These are phyloP conservation scores for Kodamaea arcana DNA, from an alignment of 1,139 yeast species.

Conservation along the genomic window DNA sequence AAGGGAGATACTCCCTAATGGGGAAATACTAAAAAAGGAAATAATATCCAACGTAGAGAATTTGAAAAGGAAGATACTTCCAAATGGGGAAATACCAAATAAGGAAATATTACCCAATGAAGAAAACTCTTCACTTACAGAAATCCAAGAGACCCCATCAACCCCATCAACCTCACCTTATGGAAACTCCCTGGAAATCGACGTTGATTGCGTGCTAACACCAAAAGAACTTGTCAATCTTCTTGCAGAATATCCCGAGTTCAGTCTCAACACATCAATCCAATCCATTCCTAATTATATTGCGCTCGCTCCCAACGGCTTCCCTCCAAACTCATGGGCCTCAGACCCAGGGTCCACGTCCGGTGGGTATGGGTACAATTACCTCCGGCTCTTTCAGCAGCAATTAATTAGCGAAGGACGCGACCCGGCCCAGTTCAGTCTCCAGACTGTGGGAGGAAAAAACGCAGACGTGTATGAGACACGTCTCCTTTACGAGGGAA, in stretches of 20 bases:
- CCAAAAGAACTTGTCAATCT: slow-evolving; percentile 81
- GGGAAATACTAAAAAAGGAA: too few species aligned
- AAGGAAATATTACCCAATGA: too few species aligned
- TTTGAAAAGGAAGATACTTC: too few species aligned
- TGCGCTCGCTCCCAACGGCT: slow-evolving; percentile 44
- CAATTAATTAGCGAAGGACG: slow-evolving; percentile 19
- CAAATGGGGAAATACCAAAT: too few species aligned
- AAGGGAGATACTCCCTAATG: too few species aligned
- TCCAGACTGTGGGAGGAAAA: slow-evolving; percentile 50
- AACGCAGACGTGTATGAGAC: slow-evolving; percentile 76
- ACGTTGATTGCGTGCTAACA: slow-evolving; percentile 92
- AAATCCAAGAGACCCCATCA: too few species aligned
- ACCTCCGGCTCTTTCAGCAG: slow-evolving; percentile 38
- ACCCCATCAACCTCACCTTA: too few species aligned
- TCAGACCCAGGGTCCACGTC: slow-evolving; percentile 78
- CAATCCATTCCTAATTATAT: slow-evolving; percentile 20
- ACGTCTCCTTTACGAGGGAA: slow-evolving; percentile 38
- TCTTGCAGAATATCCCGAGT: slow-evolving; percentile 44
- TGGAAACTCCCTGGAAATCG: slow-evolving; percentile 27
- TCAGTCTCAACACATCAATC: neutral
- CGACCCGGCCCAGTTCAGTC: slow-evolving; percentile 19
- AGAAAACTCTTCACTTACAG: too few species aligned
- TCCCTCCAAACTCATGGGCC: slow-evolving; percentile 70
- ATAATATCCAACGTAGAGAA: too few species aligned
- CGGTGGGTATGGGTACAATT: slow-evolving; percentile 81